Evolutionary conservation across 2,329 filamentous ascomycete species (phyloP), one percentile per base, ranked within the genome.

Genomic region (Fusarium redolens): DNA sequence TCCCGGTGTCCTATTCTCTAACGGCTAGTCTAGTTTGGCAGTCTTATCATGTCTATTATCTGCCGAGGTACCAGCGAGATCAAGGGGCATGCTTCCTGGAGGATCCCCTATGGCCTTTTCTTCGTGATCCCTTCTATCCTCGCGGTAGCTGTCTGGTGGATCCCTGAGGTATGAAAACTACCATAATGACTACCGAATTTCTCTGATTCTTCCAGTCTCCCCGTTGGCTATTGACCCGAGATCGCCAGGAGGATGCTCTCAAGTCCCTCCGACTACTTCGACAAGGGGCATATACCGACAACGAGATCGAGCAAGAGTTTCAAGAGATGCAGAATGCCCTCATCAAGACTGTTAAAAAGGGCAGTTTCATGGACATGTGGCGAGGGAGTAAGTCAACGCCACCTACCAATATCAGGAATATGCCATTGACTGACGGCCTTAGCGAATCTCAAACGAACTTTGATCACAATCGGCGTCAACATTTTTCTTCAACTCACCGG

Each of bases 51-150:
- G 56, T 70, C 69, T 9, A 56, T 69, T 18, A 67, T 79, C 69
- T 73, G 79, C 77, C 60, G 77, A 73, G 54, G 81, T 71, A 79
- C 79, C 57, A 63, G 79, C 72, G 45, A 77, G 3, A 52, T 81
- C 28, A 47, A 70, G 4, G 76, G 75, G n/a, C 78, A 80, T 47
- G 72, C 72, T 3, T 77, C 81, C 5, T 84, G 78, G 75, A 66
- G 74, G 10, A 81, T 83, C 33, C 82, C 81, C 0, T 74, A 79
- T 9, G 80, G 81, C 0, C 66, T 82, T 2, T 82, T 82, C 72
- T 81, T 78, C 48, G 65, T 80, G 40, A 72, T 82, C 8, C 80
- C 81, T 7, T 57, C 67, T 17, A 76, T 81, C 28, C 68, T 82
- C 17, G 37, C 37, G 28, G 44, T 63, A 18, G 30, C 55, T 10